These are phyloP conservation scores for Hansenula sp. DNA, from an alignment of 1,139 yeast genomes.

Conservation along the genomic window DNA sequence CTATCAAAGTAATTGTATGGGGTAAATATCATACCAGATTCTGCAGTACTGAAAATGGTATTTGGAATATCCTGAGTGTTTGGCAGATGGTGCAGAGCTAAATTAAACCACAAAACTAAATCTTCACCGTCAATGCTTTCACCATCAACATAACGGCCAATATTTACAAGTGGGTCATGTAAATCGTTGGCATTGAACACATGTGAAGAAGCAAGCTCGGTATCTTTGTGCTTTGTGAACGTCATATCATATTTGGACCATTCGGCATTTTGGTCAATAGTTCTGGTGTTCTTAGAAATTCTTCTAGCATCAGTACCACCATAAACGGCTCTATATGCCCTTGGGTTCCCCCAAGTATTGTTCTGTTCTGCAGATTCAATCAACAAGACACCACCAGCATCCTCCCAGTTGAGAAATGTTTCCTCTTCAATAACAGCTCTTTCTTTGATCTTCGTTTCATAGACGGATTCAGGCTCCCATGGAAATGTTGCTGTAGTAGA, in stretches of 20 bases:
- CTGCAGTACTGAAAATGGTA: constrained; percentile 24
- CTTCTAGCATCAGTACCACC: constrained; percentile 19
- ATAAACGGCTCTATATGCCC: constrained; percentile 20
- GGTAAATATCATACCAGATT: constrained; percentile 19
- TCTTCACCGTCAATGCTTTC: constrained; percentile 23
- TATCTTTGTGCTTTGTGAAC: constrained; percentile 21
- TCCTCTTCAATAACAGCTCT: constrained; percentile 16
- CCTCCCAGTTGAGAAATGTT: constrained; percentile 15
- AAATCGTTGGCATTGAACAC: constrained; percentile 19
- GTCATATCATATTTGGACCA: constrained; percentile 21
- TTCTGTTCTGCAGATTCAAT: constrained; percentile 20
- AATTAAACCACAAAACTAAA: constrained; percentile 23
- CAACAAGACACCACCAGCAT: constrained; percentile 21
- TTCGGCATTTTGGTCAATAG: constrained; percentile 17
- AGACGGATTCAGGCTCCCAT: constrained; percentile 21
- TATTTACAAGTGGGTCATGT: constrained; percentile 19
- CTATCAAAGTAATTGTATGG: constrained; percentile 24
- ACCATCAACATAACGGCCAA: constrained; percentile 18
- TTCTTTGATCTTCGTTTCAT: constrained; percentile 14
- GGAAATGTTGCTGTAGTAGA: constrained; percentile 17
- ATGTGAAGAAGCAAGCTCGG: constrained; percentile 20
- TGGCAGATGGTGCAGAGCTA: constrained; percentile 25
- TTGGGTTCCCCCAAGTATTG: constrained; percentile 23
- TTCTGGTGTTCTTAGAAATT: constrained; percentile 6
- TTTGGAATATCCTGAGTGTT: constrained; percentile 25